A percentile compares a stretch with the other conserved stretches of the same genome.
Conservation (phyloP, 139 green algal genomes). For the Chlamydomonas asymmetrica region DNA sequence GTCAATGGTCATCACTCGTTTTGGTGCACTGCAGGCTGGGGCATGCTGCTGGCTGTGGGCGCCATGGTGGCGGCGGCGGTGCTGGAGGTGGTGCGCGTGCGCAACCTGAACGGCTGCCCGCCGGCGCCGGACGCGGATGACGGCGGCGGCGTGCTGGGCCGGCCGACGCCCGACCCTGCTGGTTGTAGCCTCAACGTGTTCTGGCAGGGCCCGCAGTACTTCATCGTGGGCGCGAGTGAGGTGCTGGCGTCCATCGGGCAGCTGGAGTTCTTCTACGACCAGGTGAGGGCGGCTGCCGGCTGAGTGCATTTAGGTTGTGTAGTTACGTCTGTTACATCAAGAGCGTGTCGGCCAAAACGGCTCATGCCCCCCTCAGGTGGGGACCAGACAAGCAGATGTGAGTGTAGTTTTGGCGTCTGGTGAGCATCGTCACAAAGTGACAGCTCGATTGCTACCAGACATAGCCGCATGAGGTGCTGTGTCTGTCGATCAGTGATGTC, state of each 20-base stretch:
- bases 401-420: background rate
- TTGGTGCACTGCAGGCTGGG: constrained; percentile 76
- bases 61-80: constrained; percentile 73
- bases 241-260: constrained; percentile 89
- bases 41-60: constrained; percentile 73
- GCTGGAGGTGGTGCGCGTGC: constrained; percentile 66
- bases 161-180: background rate
- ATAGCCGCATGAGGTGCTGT: too few species aligned
- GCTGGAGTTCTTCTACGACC: constrained; percentile 96
- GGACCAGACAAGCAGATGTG: too few species aligned
- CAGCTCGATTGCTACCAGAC: too few species aligned
- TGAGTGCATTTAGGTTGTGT: too few species aligned
- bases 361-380: too few species aligned
- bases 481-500: background rate
- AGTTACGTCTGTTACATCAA: too few species aligned
- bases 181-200: constrained; percentile 32
- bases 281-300: constrained; percentile 51
- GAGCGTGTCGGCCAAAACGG: too few species aligned
- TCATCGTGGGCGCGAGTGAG: constrained; percentile 83
- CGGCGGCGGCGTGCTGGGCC: too few species aligned
- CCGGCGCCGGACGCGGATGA: background rate
- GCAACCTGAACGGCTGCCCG: background rate
- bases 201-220: constrained; percentile 84
- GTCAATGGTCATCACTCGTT: too few species aligned
- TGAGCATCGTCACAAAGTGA: background rate